Percentiles rank a stretch among this genome's conserved stretches.
Conservation (phyloP, 352 stramenopile genomes). For the Pythium volutum region DNA sequence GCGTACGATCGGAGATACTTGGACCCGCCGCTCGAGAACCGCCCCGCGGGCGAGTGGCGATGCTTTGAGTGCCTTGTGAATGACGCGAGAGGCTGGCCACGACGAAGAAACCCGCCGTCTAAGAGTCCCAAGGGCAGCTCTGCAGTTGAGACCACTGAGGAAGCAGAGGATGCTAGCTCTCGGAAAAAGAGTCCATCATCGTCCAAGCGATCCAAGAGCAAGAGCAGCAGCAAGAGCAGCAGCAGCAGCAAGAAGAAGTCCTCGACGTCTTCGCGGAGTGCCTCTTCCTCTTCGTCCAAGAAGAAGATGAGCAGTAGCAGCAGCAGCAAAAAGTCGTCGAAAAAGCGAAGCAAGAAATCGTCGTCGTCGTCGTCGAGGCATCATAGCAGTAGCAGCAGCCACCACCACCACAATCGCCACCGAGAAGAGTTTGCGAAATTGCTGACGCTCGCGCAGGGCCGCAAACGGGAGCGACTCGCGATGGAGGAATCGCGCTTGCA, state of each 20-base stretch:
- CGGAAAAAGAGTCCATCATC: slow-evolving; percentile 41
- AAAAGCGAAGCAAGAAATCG: slow-evolving; percentile 74
- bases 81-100: slow-evolving; percentile 77
- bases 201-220: slow-evolving; percentile 38
- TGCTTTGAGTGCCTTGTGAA: slow-evolving; percentile 90
- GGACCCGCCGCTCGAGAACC: slow-evolving; percentile 73
- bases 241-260: slow-evolving; percentile 52
- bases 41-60: slow-evolving; percentile 71
- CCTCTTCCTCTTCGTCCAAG: slow-evolving; percentile 11
- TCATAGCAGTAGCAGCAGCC: slow-evolving; percentile 49
- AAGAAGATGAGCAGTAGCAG: slow-evolving; percentile 45
- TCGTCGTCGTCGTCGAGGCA: slow-evolving; percentile 53
- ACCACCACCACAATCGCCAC: slow-evolving; percentile 53
- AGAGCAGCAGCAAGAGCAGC: slow-evolving; percentile 23
- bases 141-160: slow-evolving; percentile 1
- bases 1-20: slow-evolving; percentile 84
- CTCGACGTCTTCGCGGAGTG: slow-evolving; percentile 33
- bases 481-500: slow-evolving; percentile 59
- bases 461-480: slow-evolving; percentile 51
- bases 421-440: slow-evolving; percentile 71
- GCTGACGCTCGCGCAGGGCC: slow-evolving; percentile 43
- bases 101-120: slow-evolving; percentile 34
- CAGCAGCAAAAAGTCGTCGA: slow-evolving; percentile 53
- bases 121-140: slow-evolving; percentile 23
- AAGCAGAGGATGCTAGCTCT: slow-evolving; percentile 18